These are phyloP conservation scores for Yamadazyma pseudoaaseri DNA, from an alignment of 1,139 yeast species.

Conservation along the genomic window DNA sequence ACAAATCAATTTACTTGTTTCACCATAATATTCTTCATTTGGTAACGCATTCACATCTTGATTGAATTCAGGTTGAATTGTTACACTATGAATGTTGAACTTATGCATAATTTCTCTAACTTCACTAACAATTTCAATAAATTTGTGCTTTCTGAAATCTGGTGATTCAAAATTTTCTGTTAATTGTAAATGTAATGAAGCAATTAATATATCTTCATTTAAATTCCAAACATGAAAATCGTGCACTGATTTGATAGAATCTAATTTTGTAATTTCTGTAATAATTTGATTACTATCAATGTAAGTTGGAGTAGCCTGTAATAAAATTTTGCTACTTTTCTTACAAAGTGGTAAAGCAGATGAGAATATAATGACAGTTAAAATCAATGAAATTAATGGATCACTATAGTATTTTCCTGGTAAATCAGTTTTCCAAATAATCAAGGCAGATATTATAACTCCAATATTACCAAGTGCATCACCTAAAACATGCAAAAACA, in stretches of 20 bases:
- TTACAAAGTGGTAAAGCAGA: slow-evolving; percentile 90
- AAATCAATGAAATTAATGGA: slow-evolving; percentile 80
- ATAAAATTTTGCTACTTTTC: slow-evolving; percentile 79
- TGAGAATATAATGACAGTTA: slow-evolving; percentile 84
- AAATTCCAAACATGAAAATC: slow-evolving; percentile 97
- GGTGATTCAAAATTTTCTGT: slow-evolving; percentile 34
- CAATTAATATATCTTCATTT: slow-evolving; percentile 83
- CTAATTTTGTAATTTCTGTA: slow-evolving; percentile 60
- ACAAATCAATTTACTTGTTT: slow-evolving; percentile 30
- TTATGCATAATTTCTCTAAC: slow-evolving; percentile 79
- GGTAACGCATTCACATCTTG: slow-evolving; percentile 17
- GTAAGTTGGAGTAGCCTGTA: slow-evolving; percentile 89
- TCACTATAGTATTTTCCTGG: slow-evolving; percentile 87
- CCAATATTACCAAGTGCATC: slow-evolving; percentile 97
- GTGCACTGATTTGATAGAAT: slow-evolving; percentile 81
- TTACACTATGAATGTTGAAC: slow-evolving; percentile 88
- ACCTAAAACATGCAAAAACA: slow-evolving; percentile 89
- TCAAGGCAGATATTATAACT: slow-evolving; percentile 83
- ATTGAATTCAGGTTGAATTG: slow-evolving; percentile 86
- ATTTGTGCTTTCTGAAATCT: slow-evolving; percentile 41
- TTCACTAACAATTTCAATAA: slow-evolving; percentile 67
- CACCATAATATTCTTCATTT: slow-evolving; percentile 25
- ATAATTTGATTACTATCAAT: slow-evolving; percentile 76
- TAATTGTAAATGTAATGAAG: slow-evolving; percentile 84
- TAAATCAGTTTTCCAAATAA: slow-evolving; percentile 91